Base-by-base conservation (phyloP, 352 stramenopile species). In the Thraustochytrium striatum region DNA sequence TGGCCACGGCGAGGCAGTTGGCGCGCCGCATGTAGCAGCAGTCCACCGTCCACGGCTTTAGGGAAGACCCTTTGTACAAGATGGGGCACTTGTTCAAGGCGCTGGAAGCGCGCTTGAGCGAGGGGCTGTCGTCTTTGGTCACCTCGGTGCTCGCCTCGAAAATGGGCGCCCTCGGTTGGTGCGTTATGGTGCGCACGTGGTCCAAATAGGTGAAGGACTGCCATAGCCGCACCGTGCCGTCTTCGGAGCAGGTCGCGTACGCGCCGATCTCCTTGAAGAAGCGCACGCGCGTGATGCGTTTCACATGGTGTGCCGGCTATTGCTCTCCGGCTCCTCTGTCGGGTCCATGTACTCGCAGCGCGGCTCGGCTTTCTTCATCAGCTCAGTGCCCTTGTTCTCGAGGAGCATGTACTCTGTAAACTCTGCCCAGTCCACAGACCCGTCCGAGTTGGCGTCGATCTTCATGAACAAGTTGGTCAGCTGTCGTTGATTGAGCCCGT, bases 401-500 rank as follows among this genome's bases (percentile, higher is more conserved):
- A 84, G 61, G 41, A 84, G 75, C 81, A 84, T 84, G 53, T 69
- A 84, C 78, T 93, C 92, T 3, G 88, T 93, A 41, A 93, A 88
- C 79, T 93, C 89, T 75, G 91, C 88, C 89, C 89, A 93, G 69
- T 93, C 89, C 41, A 93, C 89, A 0, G 89, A 91, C 28, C 89
- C 89, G 69, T 93, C 88, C 11, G 88, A 93, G 81, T 93, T 93
- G 8, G 89, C 89, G 65, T 93, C 89, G 61, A 93, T 93, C 83
- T 93, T 93, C 78, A 36, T 86, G 55, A 86, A 93, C 86, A 93
- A 84, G 53, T 92, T 87, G 0, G 84, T 91, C 44, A 93, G 87
- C 72, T 93, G 89, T 13, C 85, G 87, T 81, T 92, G 86, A 70
- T 86, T 38, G 5, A 80, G 91, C 33, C 90, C 85, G 35, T 89